Evolutionary conservation across 2,329 filamentous ascomycete genomes (phyloP), one percentile per base, ranked within the genome.

Genomic region (Pyricularia sp.): DNA sequence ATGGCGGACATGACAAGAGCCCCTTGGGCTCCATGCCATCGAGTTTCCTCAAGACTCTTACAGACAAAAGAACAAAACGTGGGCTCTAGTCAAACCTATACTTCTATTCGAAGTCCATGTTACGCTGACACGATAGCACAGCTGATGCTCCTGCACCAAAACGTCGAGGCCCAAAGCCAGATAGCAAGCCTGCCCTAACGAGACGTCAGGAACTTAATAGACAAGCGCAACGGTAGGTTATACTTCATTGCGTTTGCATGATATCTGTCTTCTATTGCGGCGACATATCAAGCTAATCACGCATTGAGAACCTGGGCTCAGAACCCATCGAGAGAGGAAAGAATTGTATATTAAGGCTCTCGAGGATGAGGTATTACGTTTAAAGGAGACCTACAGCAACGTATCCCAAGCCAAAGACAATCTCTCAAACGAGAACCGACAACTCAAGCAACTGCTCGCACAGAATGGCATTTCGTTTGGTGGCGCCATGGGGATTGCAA

Each of bases 271-370:
- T 5, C n/a, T 14, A 12, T 20, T 63, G 26, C 2, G 7, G 26
- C 2, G 7, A 7, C 25, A 63, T 12, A 17, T 28, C 4, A 14
- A 17, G n/a, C 25, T 61, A 25, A 61, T 12, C 23, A 26, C 23
- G 5, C 25, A 61, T 3, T 28, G 23, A 12, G 58, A 11, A 17
- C 23, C n/a, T 28, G 12, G 23, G 10, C 58, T 25, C 76, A 97
- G 95, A 76, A 98, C 95, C 23, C 95, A 99, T 79, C 93, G 95
- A 69, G 95, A 98, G 81, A 89, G 95, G 73, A 98, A 98, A 78
- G 95, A 98, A 80, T 86, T 93, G 74, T 98, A 98, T 78, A 96
- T 97, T 82, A 96, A 96, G 78, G 89, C 92, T 12, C 86, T 98
- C 20, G 95, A 99, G 79, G 90, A 94, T 75, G 93, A 98, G 79